Conservation (phyloP, 2,329 filamentous ascomycete species). For the Pseudogymnoascus sp. region DNA sequence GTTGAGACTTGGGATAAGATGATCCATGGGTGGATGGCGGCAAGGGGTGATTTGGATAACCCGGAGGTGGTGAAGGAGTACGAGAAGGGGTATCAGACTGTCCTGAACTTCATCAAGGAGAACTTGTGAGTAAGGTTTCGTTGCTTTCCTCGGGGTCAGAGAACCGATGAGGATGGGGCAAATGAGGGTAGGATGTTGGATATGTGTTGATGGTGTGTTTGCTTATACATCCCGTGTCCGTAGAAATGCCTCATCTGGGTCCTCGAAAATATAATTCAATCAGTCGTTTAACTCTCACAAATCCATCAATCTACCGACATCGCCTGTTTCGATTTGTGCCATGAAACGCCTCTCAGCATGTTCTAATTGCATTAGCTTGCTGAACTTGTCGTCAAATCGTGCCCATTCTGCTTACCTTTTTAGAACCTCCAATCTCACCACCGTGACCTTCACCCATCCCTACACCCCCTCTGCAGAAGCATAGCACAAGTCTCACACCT, state of each 20-base stretch:
- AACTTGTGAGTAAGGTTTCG: conserved; percentile 30
- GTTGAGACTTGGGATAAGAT: conserved; percentile 46
- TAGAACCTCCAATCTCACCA: not conserved
- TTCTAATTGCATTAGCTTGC: not conserved
- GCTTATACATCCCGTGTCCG: not conserved
- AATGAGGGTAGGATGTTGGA: not conserved
- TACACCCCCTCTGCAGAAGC: not conserved
- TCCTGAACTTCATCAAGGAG: conserved; percentile 39
- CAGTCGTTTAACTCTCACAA: not conserved
- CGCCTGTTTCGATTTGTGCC: not conserved
- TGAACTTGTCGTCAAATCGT: conserved; percentile 27
- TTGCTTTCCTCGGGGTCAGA: conserved; percentile 12
- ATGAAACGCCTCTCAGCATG: not conserved
- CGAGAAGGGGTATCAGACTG: conserved; percentile 43
- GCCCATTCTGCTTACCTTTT: not conserved
- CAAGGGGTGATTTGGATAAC: conserved; percentile 42
- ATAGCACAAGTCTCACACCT: not conserved
- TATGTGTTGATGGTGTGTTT: not conserved
- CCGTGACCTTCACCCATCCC: not conserved
- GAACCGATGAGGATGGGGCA: not conserved
- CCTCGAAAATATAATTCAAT: conserved; percentile 3
- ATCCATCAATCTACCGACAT: not conserved
- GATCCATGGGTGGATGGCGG: conserved; percentile 56
- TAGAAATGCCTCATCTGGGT: not conserved
- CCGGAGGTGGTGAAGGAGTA: conserved; percentile 42